Evolutionary conservation across 139 green algal species (phyloP).

Genomic region (Tetraselmis striata): DNA sequence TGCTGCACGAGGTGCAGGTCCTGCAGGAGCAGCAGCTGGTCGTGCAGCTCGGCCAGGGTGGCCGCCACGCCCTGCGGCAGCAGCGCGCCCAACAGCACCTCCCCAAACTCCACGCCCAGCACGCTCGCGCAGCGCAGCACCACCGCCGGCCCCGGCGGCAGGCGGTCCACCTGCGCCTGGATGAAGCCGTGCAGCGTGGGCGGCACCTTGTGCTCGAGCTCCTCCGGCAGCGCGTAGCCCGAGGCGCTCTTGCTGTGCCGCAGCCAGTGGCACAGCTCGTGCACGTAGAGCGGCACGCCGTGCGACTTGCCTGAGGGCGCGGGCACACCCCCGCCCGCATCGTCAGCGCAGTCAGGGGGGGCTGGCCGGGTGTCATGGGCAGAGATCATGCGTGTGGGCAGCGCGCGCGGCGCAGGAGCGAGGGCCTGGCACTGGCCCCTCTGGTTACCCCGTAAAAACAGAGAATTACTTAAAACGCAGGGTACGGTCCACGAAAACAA

Average conservation of each 20-base stretch:
- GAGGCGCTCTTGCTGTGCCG: background rate
- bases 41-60: background rate
- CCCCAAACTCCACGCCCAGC: background rate
- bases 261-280: background rate
- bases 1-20: background rate
- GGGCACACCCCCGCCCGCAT: background rate
- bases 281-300: background rate
- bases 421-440: no score
- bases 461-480: no score
- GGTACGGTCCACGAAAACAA: no score
- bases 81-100: background rate
- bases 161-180: background rate
- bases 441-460: no score
- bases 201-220: background rate
- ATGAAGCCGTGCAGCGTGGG: background rate
- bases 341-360: background rate
- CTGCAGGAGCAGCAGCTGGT: background rate
- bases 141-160: background rate
- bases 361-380: no score
- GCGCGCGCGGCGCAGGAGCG: no score
- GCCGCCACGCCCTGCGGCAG: background rate
- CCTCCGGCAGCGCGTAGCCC: background rate
- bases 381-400: no score
- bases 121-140: background rate
- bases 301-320: background rate